phyloP scores from a whole-genome alignment of 176 grass and related monocot species.

The Olyra latifolia region DNA sequence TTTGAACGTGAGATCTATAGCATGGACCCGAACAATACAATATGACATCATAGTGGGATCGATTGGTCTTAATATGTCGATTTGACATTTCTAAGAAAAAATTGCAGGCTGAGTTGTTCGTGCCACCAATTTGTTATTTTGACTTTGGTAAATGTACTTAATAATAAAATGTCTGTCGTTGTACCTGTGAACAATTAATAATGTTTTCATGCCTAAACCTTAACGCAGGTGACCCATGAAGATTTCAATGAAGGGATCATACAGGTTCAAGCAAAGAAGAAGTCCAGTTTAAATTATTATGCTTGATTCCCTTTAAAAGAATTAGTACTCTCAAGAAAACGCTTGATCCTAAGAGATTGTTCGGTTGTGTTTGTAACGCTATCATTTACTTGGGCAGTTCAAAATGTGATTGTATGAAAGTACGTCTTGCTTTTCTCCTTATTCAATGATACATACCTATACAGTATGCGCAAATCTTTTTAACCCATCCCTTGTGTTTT shows the following conservation, averaged over 20 bases:
- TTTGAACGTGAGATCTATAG: neutral
- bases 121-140: neutral
- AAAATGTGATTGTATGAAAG: slow-evolving; percentile 14
- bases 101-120: neutral
- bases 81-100: neutral
- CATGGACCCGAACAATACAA: neutral
- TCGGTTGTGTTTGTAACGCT: slow-evolving; percentile 32
- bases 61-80: neutral
- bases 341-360: neutral
- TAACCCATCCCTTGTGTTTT: neutral
- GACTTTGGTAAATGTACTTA: neutral
- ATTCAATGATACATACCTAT: neutral
- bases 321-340: slow-evolving; percentile 31
- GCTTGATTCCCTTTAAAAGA: slow-evolving; percentile 30
- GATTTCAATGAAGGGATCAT: slow-evolving; percentile 95
- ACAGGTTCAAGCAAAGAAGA: slow-evolving; percentile 97
- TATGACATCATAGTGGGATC: neutral
- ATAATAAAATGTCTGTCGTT: neutral
- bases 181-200: neutral
- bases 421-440: slow-evolving; percentile 6
- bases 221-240: slow-evolving; percentile 68
- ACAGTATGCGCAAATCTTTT: neutral
- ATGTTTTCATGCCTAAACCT: neutral
- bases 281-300: slow-evolving; percentile 79
- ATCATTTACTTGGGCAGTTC: neutral